phyloP scores from a whole-genome alignment of 2,329 filamentous ascomycete species.

The Penicillium freii region DNA sequence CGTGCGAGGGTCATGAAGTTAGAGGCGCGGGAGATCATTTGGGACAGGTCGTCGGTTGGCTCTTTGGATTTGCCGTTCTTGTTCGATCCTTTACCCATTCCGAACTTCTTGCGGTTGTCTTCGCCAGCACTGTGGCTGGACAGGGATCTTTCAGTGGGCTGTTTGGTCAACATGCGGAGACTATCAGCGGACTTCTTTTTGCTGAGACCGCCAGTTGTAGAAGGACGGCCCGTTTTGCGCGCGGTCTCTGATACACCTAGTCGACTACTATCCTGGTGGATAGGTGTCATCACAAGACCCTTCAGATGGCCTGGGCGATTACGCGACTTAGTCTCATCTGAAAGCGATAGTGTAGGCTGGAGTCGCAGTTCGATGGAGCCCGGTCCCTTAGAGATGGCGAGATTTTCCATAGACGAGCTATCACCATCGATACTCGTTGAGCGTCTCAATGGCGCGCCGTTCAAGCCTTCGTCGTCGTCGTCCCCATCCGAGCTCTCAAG shows the following conservation, averaged over 20 bases:
- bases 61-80: constrained; percentile 58
- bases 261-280: constrained; percentile 29
- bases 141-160: constrained; percentile 40
- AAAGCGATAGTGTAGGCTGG: constrained; percentile 70
- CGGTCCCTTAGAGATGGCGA: constrained; percentile 58
- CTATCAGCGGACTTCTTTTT: constrained; percentile 47
- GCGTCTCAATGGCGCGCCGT: constrained; percentile 23
- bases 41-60: constrained; percentile 82
- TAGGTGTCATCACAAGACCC: constrained; percentile 37
- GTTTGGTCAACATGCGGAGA: constrained; percentile 37
- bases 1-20: constrained; percentile 98
- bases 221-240: constrained; percentile 30
- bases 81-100: constrained; percentile 43
- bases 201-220: constrained; percentile 30
- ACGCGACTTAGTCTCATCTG: constrained; percentile 41
- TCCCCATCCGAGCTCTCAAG: constrained; percentile 49
- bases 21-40: constrained; percentile 93
- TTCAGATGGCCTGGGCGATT: constrained; percentile 32
- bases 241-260: constrained; percentile 22
- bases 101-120: constrained; percentile 52
- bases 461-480: constrained; percentile 29
- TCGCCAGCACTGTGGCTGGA: constrained; percentile 32
- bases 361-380: constrained; percentile 79
- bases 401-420: constrained; percentile 45
- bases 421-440: constrained; percentile 39